Evolutionary conservation across 1,284 basidiomycete species (phyloP), one percentile per base, ranked within the genome.

Genomic region (Boletellus deceptivus): DNA sequence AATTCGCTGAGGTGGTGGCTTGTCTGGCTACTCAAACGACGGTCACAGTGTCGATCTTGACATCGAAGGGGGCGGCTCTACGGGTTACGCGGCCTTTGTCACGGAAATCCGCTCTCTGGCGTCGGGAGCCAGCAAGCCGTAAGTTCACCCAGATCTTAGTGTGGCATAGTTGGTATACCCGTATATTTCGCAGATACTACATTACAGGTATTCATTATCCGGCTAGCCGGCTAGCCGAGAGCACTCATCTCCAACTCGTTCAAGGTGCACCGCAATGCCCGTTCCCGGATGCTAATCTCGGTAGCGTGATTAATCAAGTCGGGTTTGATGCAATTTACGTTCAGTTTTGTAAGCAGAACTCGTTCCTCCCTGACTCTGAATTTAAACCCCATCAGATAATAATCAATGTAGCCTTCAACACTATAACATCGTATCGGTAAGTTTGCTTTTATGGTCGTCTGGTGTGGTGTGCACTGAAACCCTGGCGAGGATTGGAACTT

Each of bases 281-380:
- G 4, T 86, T 73, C 71, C 83, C 84, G 1, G 83, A 86, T 58
- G 78, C 76, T 3, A 75, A 73, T 57, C 61, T 85, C 2, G 79
- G 80, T 43, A 63, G 72, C 31, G 74, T 78, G 36, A 66, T 86
- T 52, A 75, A 81, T 57, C 70, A 73, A 11, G 82, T 79, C 18
- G 72, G 67, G 1, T 85, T 86, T 54, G 84, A 86, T 60, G 80
- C 80, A 7, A 63, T 86, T 46, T 85, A 81, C 57, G 82, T 86
- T 46, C 84, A 84, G 59, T 79, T 80, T 64, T 78, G 75, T 74
- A 55, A 58, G 74, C 50, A 22, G 14, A 18, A 7, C 10, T 17
- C 6, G 24, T 33, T 39, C 22, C 17, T 29, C 17, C 5, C 22
- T 8, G 31, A 8, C 4, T 24, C 52, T 31, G 5, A 11, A 20